Base-by-base conservation (phyloP, 1,284 basidiomycete genomes). In the Ustilago sp. region DNA sequence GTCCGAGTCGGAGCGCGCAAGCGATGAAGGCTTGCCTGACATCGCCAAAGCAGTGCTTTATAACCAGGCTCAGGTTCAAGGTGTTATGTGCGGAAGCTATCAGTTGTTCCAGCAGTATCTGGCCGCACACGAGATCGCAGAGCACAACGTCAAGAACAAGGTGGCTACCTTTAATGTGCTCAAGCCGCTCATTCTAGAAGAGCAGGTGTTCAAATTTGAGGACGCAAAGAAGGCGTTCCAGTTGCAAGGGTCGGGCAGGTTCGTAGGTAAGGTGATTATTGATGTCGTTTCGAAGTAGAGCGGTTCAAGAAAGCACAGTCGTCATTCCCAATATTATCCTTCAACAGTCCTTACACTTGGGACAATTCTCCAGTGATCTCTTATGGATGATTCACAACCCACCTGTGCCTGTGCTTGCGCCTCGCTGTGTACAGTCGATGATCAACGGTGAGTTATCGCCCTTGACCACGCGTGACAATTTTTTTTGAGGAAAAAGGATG, bases 231-330 rank as follows among this genome's bases (percentile, higher is more conserved):
- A 72, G 50, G 76, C 76, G 1, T 79, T 74, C 66, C 17, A 74
- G 31, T 13, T 47, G 7, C 72, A 66, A 34, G 68, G 56, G 0
- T 63, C 48, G 36, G 72, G 68, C 9, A 64, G 55, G 15, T 73
- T 69, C 41, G 70, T 79, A 6, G 77, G 73, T 6, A 79, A 79
- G 59, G 55, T 76, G 63, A 59, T 79, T 51, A 69, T 79, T 58
- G 66, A 69, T 15, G 63, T 76, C 3, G 61, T 45, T 7, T 19
- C 43, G 19, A n/a, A 45, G 43, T 52, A 41, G 13, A 11, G 28
- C 28, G 48, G 36, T 41, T 23, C n/a, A 19, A 41, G 13, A 13
- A 28, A 36, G 17, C 53, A 23, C 23, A 41, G 28, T 31, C 12
- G 23, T 28, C 23, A 28, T 28, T 28, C 23, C 23, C 23, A 28